phyloP scores from a whole-genome alignment of 768 basidiomycete species.

The Pisolithus marmoratus region DNA sequence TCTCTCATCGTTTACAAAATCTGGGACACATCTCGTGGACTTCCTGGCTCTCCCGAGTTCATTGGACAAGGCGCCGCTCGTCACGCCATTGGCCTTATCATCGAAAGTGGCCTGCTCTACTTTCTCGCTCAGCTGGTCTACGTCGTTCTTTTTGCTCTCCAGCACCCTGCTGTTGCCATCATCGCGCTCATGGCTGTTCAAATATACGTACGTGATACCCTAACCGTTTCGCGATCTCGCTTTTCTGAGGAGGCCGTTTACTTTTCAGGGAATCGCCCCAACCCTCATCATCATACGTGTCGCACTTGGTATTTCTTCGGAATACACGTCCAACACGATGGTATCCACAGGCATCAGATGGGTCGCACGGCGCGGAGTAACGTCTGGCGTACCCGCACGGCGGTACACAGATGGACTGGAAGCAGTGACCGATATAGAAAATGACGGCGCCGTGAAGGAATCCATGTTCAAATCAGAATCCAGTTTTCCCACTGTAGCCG shows the following conservation, averaged over 20 bases:
- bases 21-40: constrained; percentile 22
- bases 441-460: not conserved
- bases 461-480: not conserved
- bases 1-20: constrained; percentile 36
- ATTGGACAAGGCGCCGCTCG: constrained; percentile 12
- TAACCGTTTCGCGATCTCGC: not conserved
- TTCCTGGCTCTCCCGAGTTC: constrained; percentile 6
- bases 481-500: not conserved
- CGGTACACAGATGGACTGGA: constrained; percentile 15
- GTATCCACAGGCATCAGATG: constrained; percentile 22
- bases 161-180: constrained; percentile 31
- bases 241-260: not conserved
- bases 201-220: constrained; percentile 30
- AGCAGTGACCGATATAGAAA: constrained; percentile 16
- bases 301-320: constrained; percentile 25
- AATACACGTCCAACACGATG: constrained; percentile 10
- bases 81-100: constrained; percentile 29
- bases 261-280: constrained; percentile 28
- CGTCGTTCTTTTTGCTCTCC: constrained; percentile 32
- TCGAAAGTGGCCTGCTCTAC: constrained; percentile 38
- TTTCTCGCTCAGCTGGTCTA: constrained; percentile 36
- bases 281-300: constrained; percentile 34
- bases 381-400: constrained; percentile 12
- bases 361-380: constrained; percentile 9
- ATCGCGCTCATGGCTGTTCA: constrained; percentile 34